These are phyloP conservation scores for Scheffersomyces titani DNA, from an alignment of 1,139 yeast species.

Conservation along the genomic window DNA sequence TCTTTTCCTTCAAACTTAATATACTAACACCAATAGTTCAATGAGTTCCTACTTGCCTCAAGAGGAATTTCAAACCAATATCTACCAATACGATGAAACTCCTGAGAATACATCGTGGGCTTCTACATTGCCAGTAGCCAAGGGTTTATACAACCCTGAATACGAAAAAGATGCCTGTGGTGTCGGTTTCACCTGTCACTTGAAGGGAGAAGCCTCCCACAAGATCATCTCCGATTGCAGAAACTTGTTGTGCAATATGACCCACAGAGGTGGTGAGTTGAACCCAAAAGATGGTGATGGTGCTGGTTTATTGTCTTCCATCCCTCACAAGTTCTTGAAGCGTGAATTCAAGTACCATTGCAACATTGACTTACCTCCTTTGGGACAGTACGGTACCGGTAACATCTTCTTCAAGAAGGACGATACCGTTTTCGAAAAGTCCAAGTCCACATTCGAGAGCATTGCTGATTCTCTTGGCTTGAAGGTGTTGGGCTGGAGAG, in stretches of 20 bases:
- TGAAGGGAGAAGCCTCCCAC: conserved; percentile 85
- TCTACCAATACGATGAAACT: conserved; percentile 71
- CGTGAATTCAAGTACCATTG: conserved; percentile 78
- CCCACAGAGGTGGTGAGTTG: conserved; percentile 97
- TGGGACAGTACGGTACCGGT: conserved; percentile 94
- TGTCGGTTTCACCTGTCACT: conserved; percentile 95
- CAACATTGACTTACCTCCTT: conserved; percentile 62
- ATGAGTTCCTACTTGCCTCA: conserved; percentile 40
- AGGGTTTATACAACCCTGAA: conserved; percentile 93
- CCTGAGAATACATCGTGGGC: conserved; percentile 92
- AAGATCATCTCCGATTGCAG: conserved; percentile 92
- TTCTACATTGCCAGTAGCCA: conserved; percentile 76
- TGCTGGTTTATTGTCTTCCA: conserved; percentile 93
- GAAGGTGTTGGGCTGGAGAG: conserved; percentile 90
- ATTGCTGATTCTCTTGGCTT: conserved; percentile 78
- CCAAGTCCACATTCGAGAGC: conserved; percentile 75
- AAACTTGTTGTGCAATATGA: conserved; percentile 90
- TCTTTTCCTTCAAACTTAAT: background rate
- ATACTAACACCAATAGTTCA: conserved; percentile 5
- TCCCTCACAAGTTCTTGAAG: conserved; percentile 83
- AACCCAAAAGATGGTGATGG: conserved; percentile 99
- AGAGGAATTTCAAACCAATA: conserved; percentile 39
- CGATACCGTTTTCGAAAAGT: conserved; percentile 62
- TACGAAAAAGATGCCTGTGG: conserved; percentile 98
- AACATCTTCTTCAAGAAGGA: conserved; percentile 89